Conservation (phyloP, 257 asterid genomes). For the Nicotiana otophora region DNA sequence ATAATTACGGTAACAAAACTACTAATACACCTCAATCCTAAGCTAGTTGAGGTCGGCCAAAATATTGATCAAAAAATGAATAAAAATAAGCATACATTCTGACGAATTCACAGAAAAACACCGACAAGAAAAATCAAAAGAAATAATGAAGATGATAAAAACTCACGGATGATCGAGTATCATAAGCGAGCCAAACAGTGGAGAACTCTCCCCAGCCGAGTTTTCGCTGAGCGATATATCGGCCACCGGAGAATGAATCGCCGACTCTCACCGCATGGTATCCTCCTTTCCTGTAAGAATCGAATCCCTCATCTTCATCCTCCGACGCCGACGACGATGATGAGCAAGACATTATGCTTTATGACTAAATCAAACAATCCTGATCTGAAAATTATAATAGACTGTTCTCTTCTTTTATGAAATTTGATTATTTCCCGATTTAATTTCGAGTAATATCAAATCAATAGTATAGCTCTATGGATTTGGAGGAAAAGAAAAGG, state of each 20-base stretch:
- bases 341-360: slow-evolving; percentile 49
- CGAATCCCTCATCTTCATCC: slow-evolving; percentile 79
- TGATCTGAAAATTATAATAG: background rate
- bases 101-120: background rate
- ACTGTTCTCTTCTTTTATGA: background rate
- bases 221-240: slow-evolving; percentile 89
- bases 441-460: background rate
- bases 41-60: background rate
- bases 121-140: background rate
- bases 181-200: slow-evolving; percentile 95
- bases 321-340: slow-evolving; percentile 86
- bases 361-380: background rate
- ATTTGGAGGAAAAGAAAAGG: background rate
- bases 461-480: background rate
- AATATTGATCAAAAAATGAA: background rate
- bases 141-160: background rate
- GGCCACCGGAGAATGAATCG: slow-evolving; percentile 67
- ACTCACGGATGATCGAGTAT: slow-evolving; percentile 62
- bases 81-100: background rate
- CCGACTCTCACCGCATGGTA: slow-evolving; percentile 86
- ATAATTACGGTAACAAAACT: background rate
- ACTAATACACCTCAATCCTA: background rate
- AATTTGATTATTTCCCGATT: background rate
- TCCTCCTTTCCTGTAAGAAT: slow-evolving; percentile 77
- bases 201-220: slow-evolving; percentile 99